Percentiles rank a stretch among this genome's conserved stretches.
Conservation (phyloP, 164 flowering plant genomes). For the Tetracentron sinense region DNA sequence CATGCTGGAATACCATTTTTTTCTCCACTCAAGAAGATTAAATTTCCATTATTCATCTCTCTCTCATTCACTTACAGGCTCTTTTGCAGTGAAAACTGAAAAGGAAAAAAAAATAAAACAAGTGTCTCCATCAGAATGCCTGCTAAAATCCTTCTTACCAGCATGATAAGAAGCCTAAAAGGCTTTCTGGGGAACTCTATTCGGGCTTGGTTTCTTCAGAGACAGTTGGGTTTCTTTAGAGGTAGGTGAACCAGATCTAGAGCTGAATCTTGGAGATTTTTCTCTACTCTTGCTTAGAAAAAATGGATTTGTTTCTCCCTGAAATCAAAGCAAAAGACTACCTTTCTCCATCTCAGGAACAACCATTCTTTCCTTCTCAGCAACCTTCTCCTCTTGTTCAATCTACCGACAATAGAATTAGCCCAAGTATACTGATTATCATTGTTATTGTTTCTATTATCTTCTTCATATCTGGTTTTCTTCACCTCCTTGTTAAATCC, state of each 20-base stretch:
- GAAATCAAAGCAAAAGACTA: constrained; percentile 21
- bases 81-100: constrained; percentile 8
- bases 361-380: constrained; percentile 22
- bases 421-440: constrained; percentile 75
- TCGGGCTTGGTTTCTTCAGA: constrained; percentile 2
- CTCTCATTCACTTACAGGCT: constrained; percentile 19
- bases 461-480: constrained; percentile 82
- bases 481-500: constrained; percentile 87
- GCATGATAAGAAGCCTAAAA: constrained; percentile 10
- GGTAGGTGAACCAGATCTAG: constrained; percentile 20
- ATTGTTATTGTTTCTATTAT: constrained; percentile 76
- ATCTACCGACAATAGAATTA: constrained; percentile 45
- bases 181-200: constrained; percentile 8
- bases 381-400: constrained; percentile 30
- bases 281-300: constrained; percentile 13
- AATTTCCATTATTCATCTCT: no score
- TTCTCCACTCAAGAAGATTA: constrained; percentile 17
- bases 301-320: constrained; percentile 32
- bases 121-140: constrained; percentile 15
- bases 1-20: constrained; percentile 34
- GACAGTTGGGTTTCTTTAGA: constrained; percentile 7
- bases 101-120: not conserved
- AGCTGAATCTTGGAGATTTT: constrained; percentile 34
- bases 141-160: constrained; percentile 3
- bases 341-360: constrained; percentile 31